phyloP scores from a whole-genome alignment of 148 eudicot species.

The Camellia lanceoleosa region DNA sequence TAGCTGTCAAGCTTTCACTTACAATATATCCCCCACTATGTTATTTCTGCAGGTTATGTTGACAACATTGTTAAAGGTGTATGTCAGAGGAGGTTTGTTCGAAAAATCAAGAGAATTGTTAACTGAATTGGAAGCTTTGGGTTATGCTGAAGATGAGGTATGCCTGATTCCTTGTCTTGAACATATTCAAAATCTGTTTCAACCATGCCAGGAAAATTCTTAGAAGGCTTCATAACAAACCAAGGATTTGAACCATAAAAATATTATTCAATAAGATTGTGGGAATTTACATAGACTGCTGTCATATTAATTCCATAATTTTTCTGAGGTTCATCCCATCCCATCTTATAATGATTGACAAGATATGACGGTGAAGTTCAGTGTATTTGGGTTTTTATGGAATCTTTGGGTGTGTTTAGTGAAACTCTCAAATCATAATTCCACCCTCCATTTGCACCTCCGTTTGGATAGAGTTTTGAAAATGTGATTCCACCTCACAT shows the following conservation, averaged over 20 bases:
- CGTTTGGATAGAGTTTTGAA: too few relatives aligned
- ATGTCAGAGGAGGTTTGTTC: conserved; percentile 74
- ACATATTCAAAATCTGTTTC: background rate
- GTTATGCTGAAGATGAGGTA: conserved; percentile 88
- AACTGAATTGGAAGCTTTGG: conserved; percentile 63
- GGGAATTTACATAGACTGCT: background rate
- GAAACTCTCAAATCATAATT: too few relatives aligned
- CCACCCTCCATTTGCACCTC: too few relatives aligned
- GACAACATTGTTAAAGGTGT: conserved; percentile 84
- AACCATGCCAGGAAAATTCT: background rate
- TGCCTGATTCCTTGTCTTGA: conserved; percentile 1
- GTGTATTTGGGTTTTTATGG: background rate
- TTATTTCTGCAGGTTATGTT: conserved; percentile 61
- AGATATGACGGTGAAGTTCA: background rate
- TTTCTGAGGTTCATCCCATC: background rate
- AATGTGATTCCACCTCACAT: too few relatives aligned
- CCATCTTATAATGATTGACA: background rate
- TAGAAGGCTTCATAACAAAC: background rate
- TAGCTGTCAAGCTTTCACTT: background rate
- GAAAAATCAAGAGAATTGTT: conserved; percentile 68
- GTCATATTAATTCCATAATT: background rate
- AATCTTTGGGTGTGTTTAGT: background rate
- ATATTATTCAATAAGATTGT: background rate
- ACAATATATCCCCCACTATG: background rate
- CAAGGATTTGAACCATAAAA: background rate